Conservation (phyloP, 2,329 filamentous ascomycete genomes). For the Colletotrichum sublineola region DNA sequence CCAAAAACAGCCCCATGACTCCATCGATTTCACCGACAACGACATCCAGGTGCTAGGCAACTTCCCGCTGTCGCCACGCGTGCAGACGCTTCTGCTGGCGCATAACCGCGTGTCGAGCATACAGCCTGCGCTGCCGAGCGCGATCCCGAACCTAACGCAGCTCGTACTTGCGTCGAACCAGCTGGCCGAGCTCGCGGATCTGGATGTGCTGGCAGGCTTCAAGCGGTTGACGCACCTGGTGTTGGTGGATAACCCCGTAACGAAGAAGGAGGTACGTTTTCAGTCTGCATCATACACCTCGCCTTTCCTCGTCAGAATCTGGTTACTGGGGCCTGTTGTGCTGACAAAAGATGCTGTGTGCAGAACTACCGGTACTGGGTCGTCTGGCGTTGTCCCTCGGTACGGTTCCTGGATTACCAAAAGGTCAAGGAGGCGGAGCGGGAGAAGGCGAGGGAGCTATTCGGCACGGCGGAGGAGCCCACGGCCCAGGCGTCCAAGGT, state of each 20-base stretch:
- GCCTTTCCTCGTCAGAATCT: not conserved
- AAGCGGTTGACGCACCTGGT: conserved; percentile 82
- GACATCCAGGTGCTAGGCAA: conserved; percentile 91
- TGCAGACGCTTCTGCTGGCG: conserved; percentile 89
- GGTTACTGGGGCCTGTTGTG: not conserved
- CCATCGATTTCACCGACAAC: conserved; percentile 98
- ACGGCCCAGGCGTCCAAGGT: conserved; percentile 83
- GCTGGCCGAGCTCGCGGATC: conserved; percentile 84
- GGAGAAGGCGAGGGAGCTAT: conserved; percentile 80
- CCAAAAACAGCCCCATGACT: conserved; percentile 83
- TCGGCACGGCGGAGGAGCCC: conserved; percentile 83
- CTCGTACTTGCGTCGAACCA: conserved; percentile 88
- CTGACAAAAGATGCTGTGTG: conserved; percentile 21
- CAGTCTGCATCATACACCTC: not conserved
- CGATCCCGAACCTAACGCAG: conserved; percentile 84
- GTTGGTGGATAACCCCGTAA: conserved; percentile 88
- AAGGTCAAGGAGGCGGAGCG: conserved; percentile 93
- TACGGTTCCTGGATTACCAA: conserved; percentile 92
- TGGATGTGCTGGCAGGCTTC: conserved; percentile 83
- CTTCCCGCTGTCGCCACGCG: conserved; percentile 90
- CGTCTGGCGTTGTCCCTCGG: conserved; percentile 84
- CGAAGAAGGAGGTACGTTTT: conserved; percentile 85
- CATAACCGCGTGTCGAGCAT: conserved; percentile 90
- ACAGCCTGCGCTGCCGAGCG: conserved; percentile 79
- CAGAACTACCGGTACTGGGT: conserved; percentile 95